phyloP scores from a whole-genome alignment of 2,329 filamentous ascomycete genomes.

The Daldinia sp. region DNA sequence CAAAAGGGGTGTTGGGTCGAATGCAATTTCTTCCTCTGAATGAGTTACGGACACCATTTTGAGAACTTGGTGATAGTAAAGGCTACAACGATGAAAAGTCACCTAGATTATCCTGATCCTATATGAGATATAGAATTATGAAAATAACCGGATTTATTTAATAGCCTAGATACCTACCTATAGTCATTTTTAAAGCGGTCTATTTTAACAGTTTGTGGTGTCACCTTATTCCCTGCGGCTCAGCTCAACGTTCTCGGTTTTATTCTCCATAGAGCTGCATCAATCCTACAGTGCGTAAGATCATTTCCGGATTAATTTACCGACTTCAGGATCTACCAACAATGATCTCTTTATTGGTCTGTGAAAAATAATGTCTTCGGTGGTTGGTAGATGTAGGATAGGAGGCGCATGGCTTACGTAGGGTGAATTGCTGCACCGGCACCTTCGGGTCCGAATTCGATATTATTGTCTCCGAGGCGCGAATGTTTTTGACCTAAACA shows the following conservation, averaged over 20 bases:
- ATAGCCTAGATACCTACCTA: not conserved
- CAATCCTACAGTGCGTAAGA: too few species aligned
- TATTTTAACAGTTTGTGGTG: not conserved
- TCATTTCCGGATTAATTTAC: too few species aligned
- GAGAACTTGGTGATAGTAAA: slow-evolving; percentile 4
- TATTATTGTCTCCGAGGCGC: slow-evolving; percentile 1
- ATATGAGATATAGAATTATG: not conserved
- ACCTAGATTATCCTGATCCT: not conserved
- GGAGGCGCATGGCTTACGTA: not conserved
- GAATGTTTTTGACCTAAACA: not conserved
- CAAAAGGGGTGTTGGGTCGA: slow-evolving; percentile 24
- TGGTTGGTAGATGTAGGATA: not conserved
- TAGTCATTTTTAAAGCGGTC: not conserved
- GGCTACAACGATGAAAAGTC: not conserved
- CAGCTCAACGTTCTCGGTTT: not conserved
- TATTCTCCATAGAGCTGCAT: not conserved
- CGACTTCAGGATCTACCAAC: not conserved
- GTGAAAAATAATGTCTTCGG: not conserved
- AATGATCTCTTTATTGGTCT: not conserved
- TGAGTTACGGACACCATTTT: slow-evolving; percentile 6
- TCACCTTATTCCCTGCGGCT: not conserved
- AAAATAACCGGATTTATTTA: not conserved
- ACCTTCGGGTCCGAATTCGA: slow-evolving; percentile 2
- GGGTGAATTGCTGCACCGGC: not conserved
- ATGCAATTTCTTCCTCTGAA: not conserved